phyloP scores from a whole-genome alignment of 345 rosid genomes.

The Erodium maritimum region DNA sequence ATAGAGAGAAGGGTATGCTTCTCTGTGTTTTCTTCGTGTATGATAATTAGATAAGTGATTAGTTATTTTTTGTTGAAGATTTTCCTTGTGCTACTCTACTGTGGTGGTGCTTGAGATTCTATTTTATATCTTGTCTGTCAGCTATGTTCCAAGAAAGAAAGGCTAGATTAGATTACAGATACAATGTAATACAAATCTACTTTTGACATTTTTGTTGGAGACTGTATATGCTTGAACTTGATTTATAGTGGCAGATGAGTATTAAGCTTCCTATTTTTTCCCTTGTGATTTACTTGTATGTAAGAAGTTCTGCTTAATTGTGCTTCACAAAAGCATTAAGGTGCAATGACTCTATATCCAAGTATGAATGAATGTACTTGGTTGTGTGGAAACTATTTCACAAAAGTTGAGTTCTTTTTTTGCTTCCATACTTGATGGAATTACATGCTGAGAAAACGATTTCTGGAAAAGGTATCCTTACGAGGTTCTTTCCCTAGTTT shows the following conservation, averaged over 20 bases:
- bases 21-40: not conserved
- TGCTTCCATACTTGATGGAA: too few species aligned
- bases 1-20: not conserved
- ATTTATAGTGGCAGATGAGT: not conserved
- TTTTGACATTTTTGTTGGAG: not conserved
- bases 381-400: not conserved
- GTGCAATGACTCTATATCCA: too few species aligned
- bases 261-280: not conserved
- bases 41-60: not conserved
- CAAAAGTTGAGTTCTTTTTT: too few species aligned
- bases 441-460: too few species aligned
- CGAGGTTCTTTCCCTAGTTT: too few species aligned
- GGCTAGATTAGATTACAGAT: not conserved
- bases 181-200: not conserved
- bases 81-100: too few species aligned
- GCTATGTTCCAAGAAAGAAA: not conserved
- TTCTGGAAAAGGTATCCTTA: too few species aligned
- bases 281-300: too few species aligned
- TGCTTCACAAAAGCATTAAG: too few species aligned
- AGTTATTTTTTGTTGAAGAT: not conserved
- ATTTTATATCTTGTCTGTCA: not conserved
- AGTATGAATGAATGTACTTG: too few species aligned
- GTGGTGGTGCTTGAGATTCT: not conserved
- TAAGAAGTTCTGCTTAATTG: not conserved
- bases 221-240: not conserved